These are phyloP conservation scores for Macaranga tanarius DNA, from an alignment of 441 rosid genomes.

Conservation along the genomic window DNA sequence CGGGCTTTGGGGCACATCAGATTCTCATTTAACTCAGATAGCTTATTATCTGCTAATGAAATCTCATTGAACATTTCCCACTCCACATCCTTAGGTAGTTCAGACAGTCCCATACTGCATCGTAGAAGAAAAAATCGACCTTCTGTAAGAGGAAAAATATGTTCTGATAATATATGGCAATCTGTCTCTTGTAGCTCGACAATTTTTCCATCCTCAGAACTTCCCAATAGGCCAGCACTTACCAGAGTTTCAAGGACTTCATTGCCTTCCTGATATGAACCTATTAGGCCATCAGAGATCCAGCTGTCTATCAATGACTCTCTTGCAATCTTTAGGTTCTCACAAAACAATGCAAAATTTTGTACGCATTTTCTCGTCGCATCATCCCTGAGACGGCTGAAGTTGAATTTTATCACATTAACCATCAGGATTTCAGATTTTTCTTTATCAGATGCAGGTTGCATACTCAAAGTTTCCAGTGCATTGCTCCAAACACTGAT, in stretches of 20 bases:
- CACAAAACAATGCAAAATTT: neutral
- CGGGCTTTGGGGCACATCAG: conserved; percentile 9
- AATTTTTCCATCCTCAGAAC: neutral
- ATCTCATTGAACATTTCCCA: conserved; percentile 16
- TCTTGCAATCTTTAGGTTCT: neutral
- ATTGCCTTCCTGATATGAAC: neutral
- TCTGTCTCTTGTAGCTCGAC: neutral
- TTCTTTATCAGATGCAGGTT: no score
- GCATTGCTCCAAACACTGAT: no score
- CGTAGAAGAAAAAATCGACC: neutral
- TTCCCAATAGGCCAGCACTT: neutral
- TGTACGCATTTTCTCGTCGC: neutral
- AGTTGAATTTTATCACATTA: neutral
- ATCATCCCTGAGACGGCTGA: neutral
- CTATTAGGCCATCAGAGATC: neutral
- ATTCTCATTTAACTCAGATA: conserved; percentile 10
- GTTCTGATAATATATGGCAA: neutral
- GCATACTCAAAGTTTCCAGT: no score
- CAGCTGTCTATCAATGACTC: neutral
- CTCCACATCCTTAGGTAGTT: neutral
- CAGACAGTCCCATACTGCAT: neutral
- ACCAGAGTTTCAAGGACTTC: neutral
- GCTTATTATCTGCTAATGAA: conserved; percentile 6
- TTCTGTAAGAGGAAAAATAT: no score
- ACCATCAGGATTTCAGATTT: no score